Base-by-base conservation (phyloP, 768 basidiomycete genomes). In the Mycena leptocephala region DNA sequence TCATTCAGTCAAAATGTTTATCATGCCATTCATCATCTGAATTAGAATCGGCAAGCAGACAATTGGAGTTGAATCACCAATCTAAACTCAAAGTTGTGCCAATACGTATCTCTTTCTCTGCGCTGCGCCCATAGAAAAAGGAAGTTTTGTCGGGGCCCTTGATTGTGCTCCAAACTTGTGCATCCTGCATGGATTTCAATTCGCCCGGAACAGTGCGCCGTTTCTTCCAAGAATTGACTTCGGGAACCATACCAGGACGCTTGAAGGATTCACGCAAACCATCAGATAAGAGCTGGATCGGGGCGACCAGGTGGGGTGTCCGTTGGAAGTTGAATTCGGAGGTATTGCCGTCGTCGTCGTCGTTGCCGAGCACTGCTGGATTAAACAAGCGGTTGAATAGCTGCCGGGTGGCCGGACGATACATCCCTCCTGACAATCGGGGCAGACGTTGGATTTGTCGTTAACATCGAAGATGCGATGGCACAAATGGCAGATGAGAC, bases 71-170 rank as follows among this genome's bases (percentile, higher is more conserved):
- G n/a, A n/a, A n/a, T 66, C 55, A 80, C 80, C 80, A 80, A 35
- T 81, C 78, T 18, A 77, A n/a, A 26, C 78, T 78, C 11, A 79
- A 58, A 5, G 78, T 79, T 0, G 78, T 69, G 26, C 80, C 78
- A 20, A 81, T 48, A 2, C 74, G 75, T 13, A 81, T 48, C 58
- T 81, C 80, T 22, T 69, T 33, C 3, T 75, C 64, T 13, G 28
- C 43, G 7, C 59, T 24, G 30, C 26, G 58, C 6, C n/a, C 32
- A 37, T 61, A 48, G 67, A 81, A 81, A 30, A 79, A 79, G 1
- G 24, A 58, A 37, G 76, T 64, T 2, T 51, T 26, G 46, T 79
- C 76, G 10, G 58, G 74, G 3, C 70, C 80, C 37, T 72, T 48
- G 22, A 73, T 64, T 10, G 32, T 53, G n/a, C 70, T 37, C 79